phyloP scores from a whole-genome alignment of 2,329 filamentous ascomycete species.

The Biscogniauxia mediterranea region DNA sequence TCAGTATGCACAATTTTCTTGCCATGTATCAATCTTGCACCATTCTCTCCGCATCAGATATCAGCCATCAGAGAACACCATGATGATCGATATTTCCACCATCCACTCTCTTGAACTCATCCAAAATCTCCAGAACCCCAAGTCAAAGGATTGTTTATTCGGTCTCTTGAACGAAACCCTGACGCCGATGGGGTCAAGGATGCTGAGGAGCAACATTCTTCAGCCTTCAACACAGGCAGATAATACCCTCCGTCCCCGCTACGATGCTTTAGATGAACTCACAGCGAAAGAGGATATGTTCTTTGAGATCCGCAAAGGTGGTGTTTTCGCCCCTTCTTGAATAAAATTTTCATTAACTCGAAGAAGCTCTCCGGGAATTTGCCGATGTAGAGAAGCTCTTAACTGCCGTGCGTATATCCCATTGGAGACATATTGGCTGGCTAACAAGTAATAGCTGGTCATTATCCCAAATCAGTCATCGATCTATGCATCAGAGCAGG shows the following conservation, averaged over 20 bases:
- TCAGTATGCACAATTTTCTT: conserved; percentile 73
- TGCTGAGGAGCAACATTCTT: conserved; percentile 81
- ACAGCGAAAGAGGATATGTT: conserved; percentile 84
- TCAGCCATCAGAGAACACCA: conserved; percentile 83
- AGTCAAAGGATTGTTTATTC: conserved; percentile 79
- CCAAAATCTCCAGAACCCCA: conserved; percentile 75
- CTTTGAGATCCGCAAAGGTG: conserved; percentile 68
- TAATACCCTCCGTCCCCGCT: conserved; percentile 67
- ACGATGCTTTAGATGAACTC: conserved; percentile 81
- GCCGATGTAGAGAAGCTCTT: conserved; percentile 78
- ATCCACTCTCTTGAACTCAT: conserved; percentile 86
- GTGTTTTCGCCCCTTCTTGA: conserved; percentile 4
- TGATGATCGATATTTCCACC: conserved; percentile 93
- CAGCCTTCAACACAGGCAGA: conserved; percentile 76
- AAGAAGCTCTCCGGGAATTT: conserved; percentile 67
- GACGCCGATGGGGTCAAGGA: conserved; percentile 84
- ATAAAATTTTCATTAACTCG: conserved; percentile 16
- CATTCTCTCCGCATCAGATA: conserved; percentile 85
- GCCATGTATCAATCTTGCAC: conserved; percentile 66
- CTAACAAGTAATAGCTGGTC: conserved; percentile 58
- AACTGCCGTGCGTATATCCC: conserved; percentile 56
- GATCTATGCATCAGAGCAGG: conserved; percentile 70
- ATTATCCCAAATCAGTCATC: conserved; percentile 66
- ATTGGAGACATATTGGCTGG: conserved; percentile 3
- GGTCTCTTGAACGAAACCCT: conserved; percentile 80